Percentiles rank a stretch among this genome's conserved stretches.
Evolutionary conservation across 305 asterid genomes (phyloP).

Genomic region (Plantago lanceolata): DNA sequence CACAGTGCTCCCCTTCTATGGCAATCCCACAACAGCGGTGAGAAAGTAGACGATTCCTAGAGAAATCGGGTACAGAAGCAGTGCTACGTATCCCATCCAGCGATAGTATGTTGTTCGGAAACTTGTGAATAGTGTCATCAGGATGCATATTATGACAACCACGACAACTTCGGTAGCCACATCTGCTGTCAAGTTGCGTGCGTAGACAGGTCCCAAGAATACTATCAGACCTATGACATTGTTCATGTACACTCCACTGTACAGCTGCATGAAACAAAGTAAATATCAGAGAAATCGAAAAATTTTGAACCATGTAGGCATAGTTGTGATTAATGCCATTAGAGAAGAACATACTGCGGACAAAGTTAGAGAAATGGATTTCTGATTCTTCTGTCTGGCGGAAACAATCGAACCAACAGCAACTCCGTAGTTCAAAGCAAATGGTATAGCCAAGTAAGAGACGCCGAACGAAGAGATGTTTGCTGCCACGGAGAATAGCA

Average conservation of each 20-base stretch:
- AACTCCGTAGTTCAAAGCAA: conserved; percentile 37
- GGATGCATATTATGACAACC: conserved; percentile 33
- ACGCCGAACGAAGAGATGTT: conserved; percentile 41
- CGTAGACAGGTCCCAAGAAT: conserved; percentile 42
- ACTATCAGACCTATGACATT: conserved; percentile 39
- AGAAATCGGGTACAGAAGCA: conserved; percentile 41
- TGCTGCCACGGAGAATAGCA: conserved; percentile 31
- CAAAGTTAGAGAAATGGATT: conserved; percentile 44
- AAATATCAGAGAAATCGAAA: not conserved
- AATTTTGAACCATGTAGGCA: not conserved
- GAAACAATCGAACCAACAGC: conserved; percentile 35
- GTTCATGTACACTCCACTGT: conserved; percentile 49
- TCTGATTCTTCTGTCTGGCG: conserved; percentile 38
- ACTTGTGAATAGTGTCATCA: conserved; percentile 37
- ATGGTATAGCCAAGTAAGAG: conserved; percentile 46
- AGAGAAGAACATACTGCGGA: conserved; percentile 36
- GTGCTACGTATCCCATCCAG: conserved; percentile 42
- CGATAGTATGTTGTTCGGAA: conserved; percentile 36
- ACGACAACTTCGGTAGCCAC: conserved; percentile 35
- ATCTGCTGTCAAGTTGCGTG: conserved; percentile 28
- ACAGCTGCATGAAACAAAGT: conserved; percentile 31
- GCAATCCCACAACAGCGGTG: conserved; percentile 34
- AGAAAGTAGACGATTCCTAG: conserved; percentile 36
- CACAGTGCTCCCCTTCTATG: conserved; percentile 14
- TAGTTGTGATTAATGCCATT: not conserved